Percentiles rank a stretch among this genome's conserved stretches.
These are phyloP conservation scores for Magnolia sinica DNA, from an alignment of 164 flowering plant species.

Conservation along the genomic window DNA sequence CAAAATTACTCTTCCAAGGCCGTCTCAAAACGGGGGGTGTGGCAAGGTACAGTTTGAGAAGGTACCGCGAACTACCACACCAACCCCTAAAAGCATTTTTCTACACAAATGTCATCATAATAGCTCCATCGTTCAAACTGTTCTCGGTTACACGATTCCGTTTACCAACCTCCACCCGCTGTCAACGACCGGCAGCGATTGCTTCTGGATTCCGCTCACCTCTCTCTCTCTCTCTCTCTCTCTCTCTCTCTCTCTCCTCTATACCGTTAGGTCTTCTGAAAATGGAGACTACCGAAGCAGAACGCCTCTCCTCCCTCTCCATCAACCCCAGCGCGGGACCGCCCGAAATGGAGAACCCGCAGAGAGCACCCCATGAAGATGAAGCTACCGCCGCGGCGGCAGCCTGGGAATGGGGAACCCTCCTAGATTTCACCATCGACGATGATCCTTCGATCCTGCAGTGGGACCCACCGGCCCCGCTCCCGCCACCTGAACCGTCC, in stretches of 20 bases:
- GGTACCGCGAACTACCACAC: neutral
- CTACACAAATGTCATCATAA: neutral
- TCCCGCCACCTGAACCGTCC: neutral
- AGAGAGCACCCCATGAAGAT: neutral
- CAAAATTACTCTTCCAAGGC: too few species aligned
- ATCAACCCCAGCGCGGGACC: neutral
- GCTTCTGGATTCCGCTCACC: neutral
- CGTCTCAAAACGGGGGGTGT: too few species aligned
- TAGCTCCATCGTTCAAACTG: neutral
- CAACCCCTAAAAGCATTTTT: neutral
- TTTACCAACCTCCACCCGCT: neutral
- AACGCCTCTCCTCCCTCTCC: neutral
- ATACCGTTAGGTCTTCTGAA: too few species aligned
- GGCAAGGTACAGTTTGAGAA: neutral
- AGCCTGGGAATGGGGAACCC: constrained; percentile 47
- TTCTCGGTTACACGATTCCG: neutral
- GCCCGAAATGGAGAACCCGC: constrained; percentile 13
- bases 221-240: neutral
- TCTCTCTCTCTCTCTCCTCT: too few species aligned
- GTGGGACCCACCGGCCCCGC: constrained; percentile 18
- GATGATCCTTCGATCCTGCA: constrained; percentile 23
- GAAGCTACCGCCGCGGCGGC: constrained; percentile 7
- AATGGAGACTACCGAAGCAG: neutral
- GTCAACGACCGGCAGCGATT: neutral
- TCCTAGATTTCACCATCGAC: constrained; percentile 43